A percentile compares a stretch with the other conserved stretches of the same genome.
phyloP scores from a whole-genome alignment of 23 red algal species.

The Porphyridium purpureum region DNA sequence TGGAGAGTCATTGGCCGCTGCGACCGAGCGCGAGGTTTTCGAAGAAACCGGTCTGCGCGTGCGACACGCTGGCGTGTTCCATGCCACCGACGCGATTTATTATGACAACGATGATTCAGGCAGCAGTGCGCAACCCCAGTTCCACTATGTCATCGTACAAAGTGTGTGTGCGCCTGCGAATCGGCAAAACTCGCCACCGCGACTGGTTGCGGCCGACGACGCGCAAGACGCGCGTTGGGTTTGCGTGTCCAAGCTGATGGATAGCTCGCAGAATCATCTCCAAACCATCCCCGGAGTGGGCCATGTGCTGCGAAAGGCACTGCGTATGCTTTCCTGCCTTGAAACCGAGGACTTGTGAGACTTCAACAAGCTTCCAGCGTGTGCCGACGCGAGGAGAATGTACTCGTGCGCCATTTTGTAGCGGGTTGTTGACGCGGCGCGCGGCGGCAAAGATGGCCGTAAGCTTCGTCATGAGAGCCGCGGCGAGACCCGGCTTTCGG shows the following conservation, averaged over 20 bases:
- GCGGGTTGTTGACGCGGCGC: too few species aligned
- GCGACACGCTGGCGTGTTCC: background rate
- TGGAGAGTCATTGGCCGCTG: background rate
- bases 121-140: background rate
- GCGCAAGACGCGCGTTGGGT: background rate
- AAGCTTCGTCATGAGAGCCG: too few species aligned
- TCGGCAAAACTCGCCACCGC: background rate
- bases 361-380: too few species aligned
- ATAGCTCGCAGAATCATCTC: too few species aligned
- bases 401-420: too few species aligned
- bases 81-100: background rate
- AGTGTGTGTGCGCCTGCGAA: background rate
- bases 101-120: background rate
- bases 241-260: background rate
- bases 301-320: too few species aligned
- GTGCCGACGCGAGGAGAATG: too few species aligned
- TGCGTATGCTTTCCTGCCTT: too few species aligned
- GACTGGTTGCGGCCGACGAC: background rate
- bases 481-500: too few species aligned
- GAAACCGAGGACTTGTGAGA: too few species aligned
- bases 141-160: constrained; percentile 1
- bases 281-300: too few species aligned
- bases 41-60: background rate
- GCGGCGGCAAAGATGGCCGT: too few species aligned
- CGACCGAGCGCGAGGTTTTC: background rate